These are phyloP conservation scores for Phaeodactylum tricornutum DNA, from an alignment of 108 stramenopile genomes.

Conservation along the genomic window DNA sequence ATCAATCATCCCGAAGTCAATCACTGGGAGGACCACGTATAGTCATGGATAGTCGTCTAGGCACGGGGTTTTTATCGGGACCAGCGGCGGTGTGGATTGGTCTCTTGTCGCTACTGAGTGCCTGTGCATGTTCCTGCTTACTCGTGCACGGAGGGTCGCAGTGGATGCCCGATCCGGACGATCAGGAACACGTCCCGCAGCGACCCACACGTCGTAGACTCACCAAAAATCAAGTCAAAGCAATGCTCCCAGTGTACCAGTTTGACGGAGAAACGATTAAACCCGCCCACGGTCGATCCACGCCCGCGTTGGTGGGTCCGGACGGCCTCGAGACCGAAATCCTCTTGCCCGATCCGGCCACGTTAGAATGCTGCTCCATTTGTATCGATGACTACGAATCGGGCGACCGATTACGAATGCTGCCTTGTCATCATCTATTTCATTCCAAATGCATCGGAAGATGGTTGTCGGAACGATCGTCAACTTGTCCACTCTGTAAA, in stretches of 20 bases:
- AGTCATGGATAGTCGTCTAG: not conserved
- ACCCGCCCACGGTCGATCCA: not conserved
- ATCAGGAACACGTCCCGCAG: not conserved
- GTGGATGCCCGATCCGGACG: not conserved
- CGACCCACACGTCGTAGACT: conserved; percentile 6
- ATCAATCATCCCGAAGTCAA: not conserved
- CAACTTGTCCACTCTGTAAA: conserved; percentile 55
- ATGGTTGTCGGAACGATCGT: conserved; percentile 51
- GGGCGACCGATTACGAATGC: conserved; percentile 30
- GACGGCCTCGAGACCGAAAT: not conserved
- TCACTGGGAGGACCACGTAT: conserved; percentile 6
- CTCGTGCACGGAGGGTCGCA: not conserved
- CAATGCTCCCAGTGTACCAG: conserved; percentile 4
- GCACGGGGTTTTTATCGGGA: not conserved
- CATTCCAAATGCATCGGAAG: conserved; percentile 42
- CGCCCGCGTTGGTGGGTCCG: not conserved
- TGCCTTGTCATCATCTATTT: conserved; percentile 53
- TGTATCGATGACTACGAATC: conserved; percentile 63
- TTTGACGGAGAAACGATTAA: conserved; percentile 6
- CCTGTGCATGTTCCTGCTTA: conserved; percentile 7
- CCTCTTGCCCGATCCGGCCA: not conserved
- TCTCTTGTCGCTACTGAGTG: conserved; percentile 2
- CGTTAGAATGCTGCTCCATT: conserved; percentile 35
- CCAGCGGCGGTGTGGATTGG: conserved; percentile 1
- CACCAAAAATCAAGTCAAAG: conserved; percentile 7